Evolutionary conservation across 2,329 filamentous ascomycete species (phyloP), one percentile per base, ranked within the genome.

Genomic region (Pyrenophora seminiperda): DNA sequence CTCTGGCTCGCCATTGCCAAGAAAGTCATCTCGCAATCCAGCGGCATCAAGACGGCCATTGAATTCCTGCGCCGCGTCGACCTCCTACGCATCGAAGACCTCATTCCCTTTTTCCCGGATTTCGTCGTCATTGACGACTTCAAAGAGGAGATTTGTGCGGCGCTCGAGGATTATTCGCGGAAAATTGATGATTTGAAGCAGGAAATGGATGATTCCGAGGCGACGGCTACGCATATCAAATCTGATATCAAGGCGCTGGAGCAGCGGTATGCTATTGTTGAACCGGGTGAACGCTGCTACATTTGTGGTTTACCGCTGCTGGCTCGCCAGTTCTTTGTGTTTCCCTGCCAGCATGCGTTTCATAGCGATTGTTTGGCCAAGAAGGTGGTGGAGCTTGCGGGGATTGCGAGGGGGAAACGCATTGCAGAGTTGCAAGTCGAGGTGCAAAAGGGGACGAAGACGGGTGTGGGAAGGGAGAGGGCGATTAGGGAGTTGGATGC

Each of bases 81-180:
- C 53, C 81, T 97, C 10, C 83, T 99, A 40, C 88, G 89, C 56
- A 99, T 99, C 57, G 94, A 99, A 75, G 94, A 99, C 66, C 77
- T 99, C 22, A 97, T 99, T 32, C 94, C 94, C 0, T 97, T 99
- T 78, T 99, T 99, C 76, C 94, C 94, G 0, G 94, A 99, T 71
- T 99, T 99, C 69, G 91, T 97, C 18, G 89, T 97, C 42, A 97
- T 99, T 55, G 94, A 99, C 70, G 94, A 97, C 73, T 99, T 99
- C 81, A 97, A 97, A 70, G 92, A 97, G 57, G 94, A 99, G 71
- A 97, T 99, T 30, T 99, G 94, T 75, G 81, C 85, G 0, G 94
- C 95, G 1, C 81, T 99, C 1, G 94, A 99, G 73, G 90, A 95
- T 57, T 99, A 99, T 76, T 89, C 86, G 38, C 88, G 90, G 30